Conservation (phyloP, 371 early-diverging fungal genomes). For the Paramicrosporidium saccamoebae region DNA sequence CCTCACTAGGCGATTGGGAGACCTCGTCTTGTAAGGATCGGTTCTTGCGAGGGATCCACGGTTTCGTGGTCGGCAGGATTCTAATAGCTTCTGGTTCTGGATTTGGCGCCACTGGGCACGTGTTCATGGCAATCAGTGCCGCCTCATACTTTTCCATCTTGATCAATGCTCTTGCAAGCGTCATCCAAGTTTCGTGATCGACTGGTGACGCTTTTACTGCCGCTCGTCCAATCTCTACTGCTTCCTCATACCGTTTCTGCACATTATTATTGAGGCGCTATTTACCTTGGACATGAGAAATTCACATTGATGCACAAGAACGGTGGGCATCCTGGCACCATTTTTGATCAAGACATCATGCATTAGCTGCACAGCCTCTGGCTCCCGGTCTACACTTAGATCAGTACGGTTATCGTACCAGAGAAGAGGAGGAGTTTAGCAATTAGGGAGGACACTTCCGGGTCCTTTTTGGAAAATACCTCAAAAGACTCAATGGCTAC, state of each 20-base stretch:
- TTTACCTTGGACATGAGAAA: constrained; percentile 35
- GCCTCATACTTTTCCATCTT: constrained; percentile 45
- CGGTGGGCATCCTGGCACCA: constrained; percentile 31
- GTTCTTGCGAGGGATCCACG: constrained; percentile 1
- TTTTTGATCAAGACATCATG: constrained; percentile 34
- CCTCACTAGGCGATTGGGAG: constrained; percentile 7
- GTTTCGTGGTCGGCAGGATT: constrained; percentile 1
- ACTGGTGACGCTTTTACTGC: constrained; percentile 74
- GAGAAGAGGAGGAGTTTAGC: constrained; percentile 21
- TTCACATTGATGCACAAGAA: constrained; percentile 54
- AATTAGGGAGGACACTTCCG: constrained; percentile 52
- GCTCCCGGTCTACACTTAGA: constrained; percentile 30
- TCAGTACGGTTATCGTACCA: constrained; percentile 2
- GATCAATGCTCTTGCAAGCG: constrained; percentile 59
- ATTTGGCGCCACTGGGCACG: constrained; percentile 45
- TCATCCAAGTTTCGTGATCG: constrained; percentile 77
- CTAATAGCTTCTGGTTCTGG: constrained; percentile 1
- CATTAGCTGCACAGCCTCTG: constrained; percentile 47
- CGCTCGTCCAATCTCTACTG: constrained; percentile 45
- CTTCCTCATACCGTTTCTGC: constrained; percentile 25
- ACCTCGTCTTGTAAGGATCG: no score
- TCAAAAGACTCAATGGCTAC: constrained; percentile 45
- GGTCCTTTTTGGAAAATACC: constrained; percentile 30
- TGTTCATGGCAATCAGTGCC: constrained; percentile 70
- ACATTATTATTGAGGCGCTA: neutral